Percentiles rank a stretch among this genome's conserved stretches.
These are phyloP conservation scores for Phanerodontia chrysosporium DNA, from an alignment of 768 basidiomycete genomes.

Conservation along the genomic window DNA sequence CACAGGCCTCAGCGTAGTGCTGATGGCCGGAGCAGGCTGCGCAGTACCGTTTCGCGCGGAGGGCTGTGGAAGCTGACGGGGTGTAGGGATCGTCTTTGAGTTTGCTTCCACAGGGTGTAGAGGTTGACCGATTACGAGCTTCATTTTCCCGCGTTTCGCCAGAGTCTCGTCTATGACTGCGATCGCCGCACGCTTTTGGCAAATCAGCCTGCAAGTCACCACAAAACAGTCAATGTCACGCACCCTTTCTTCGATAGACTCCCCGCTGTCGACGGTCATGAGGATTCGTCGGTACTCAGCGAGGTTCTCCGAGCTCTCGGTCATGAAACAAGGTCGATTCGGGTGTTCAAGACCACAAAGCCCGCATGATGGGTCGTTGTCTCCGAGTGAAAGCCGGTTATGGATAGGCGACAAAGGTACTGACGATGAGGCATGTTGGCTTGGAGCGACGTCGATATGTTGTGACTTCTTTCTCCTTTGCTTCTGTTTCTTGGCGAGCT, in stretches of 20 bases:
- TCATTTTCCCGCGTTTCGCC: conserved; percentile 46
- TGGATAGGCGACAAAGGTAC: conserved; percentile 12
- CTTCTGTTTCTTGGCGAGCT: background rate
- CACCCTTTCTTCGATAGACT: conserved; percentile 64
- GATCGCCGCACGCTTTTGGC: conserved; percentile 56
- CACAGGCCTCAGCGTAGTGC: background rate
- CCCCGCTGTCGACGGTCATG: conserved; percentile 57
- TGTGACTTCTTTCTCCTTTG: conserved; percentile 4
- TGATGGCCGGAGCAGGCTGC: background rate
- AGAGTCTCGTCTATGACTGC: conserved; percentile 66
- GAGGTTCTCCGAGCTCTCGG: conserved; percentile 58
- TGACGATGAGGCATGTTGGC: background rate
- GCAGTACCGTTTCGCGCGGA: conserved; percentile 13
- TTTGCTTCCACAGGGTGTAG: conserved; percentile 44
- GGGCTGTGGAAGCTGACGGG: background rate
- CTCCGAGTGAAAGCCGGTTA: background rate
- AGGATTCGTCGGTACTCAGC: conserved; percentile 68
- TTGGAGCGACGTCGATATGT: background rate
- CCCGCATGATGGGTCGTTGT: conserved; percentile 40
- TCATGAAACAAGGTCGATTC: conserved; percentile 56
- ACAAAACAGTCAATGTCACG: conserved; percentile 14
- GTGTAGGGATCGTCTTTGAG: conserved; percentile 7
- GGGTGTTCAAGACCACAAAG: conserved; percentile 58
- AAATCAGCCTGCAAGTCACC: conserved; percentile 5
- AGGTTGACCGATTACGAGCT: conserved; percentile 61